Base-by-base conservation (phyloP, 306 rosid species). In the Dalbergia cultrata region DNA sequence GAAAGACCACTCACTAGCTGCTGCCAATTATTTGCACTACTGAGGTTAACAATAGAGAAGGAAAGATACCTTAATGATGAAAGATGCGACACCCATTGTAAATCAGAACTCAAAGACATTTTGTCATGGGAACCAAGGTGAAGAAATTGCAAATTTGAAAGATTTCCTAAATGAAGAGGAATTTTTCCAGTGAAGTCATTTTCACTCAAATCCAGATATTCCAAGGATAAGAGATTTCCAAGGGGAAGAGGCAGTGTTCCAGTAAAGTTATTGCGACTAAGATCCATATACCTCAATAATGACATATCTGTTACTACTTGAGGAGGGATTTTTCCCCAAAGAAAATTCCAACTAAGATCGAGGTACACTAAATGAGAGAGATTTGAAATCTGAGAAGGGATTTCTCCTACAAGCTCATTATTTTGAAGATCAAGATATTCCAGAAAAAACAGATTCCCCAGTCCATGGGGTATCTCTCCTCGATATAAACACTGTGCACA, bases 71-170 rank as follows among this genome's bases (percentile, higher is more conserved):
- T 37, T 4, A 81, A 9, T 0, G 70, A 74, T 6, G 53, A 45
- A n/a, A 81, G 64, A 72, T 35, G 18, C 22, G 66, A 26, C 0
- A 72, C 16, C 79, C 79, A 80, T 13, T 80, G 47, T 16, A 72
- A 45, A 66, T n/a, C 52, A 37, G 52, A 37, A 6, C 14, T 66
- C 14, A 66, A 41, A 8, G 33, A 2, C 16, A 9, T 5, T 12
- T 5, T 3, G 2, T 1, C 0, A 33, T 11, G 3, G 57, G 19
- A 1, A 13, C 0, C 10, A 1, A 80, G 59, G 14, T 49, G 9
- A 18, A 80, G 57, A 80, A 7, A 31, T 59, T 47, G 16, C 53
- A 47, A 47, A 47, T 47, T 47, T 3, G 53, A 47, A 47, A 47
- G 53, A 13, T 47, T 71, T 16, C 78, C 22, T 10, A 71, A 64